A percentile compares a stretch with the other conserved stretches of the same genome.
These are phyloP conservation scores for Bonia amplexicaulis DNA, from an alignment of 176 grass and related monocot genomes.

Conservation along the genomic window DNA sequence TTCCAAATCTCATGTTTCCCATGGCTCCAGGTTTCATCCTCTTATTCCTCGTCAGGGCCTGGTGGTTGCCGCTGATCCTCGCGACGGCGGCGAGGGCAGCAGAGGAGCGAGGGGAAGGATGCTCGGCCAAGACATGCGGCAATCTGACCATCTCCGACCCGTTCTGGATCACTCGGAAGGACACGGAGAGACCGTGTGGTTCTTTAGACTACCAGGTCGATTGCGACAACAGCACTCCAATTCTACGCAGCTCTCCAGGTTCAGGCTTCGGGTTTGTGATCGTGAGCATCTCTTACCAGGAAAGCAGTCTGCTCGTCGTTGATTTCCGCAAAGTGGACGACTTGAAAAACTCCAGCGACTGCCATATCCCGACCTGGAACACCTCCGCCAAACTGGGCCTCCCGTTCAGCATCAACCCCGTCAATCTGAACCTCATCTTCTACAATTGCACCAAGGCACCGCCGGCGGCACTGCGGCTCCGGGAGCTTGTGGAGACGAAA, in stretches of 20 bases:
- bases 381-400: neutral
- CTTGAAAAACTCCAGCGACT: neutral
- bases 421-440: neutral
- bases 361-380: neutral
- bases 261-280: neutral
- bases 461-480: accelerated
- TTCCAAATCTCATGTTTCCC: too few relatives aligned
- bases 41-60: neutral
- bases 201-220: neutral
- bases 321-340: neutral
- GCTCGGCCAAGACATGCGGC: neutral
- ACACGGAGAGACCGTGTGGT: neutral
- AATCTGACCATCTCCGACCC: neutral
- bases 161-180: neutral
- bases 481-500: neutral
- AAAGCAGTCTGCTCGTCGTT: neutral
- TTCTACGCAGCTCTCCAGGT: neutral
- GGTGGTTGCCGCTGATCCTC: neutral
- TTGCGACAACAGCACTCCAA: neutral
- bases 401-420: neutral
- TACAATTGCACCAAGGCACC: neutral
- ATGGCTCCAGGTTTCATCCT: neutral
- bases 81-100: neutral
- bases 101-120: too few relatives aligned
- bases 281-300: neutral